Percentiles rank a stretch among this genome's conserved stretches.
These are phyloP conservation scores for Amanita thiersii DNA, from an alignment of 768 basidiomycete species.

Conservation along the genomic window DNA sequence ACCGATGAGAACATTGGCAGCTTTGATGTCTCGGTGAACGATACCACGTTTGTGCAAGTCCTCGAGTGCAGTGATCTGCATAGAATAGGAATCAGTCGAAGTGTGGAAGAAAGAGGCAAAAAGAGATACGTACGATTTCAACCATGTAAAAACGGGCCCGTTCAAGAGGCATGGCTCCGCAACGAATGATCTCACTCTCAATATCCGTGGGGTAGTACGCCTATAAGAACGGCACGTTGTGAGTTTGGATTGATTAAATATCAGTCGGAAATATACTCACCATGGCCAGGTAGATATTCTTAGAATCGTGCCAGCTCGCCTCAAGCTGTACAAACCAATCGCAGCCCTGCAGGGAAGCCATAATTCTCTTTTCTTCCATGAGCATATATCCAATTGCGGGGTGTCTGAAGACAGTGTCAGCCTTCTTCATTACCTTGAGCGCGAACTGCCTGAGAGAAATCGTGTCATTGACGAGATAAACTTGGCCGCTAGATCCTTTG, in stretches of 20 bases:
- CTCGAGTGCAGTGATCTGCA: conserved; percentile 23
- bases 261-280: conserved; percentile 1
- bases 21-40: conserved; percentile 26
- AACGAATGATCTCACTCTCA: conserved; percentile 21
- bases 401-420: conserved; percentile 14
- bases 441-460: conserved; percentile 16
- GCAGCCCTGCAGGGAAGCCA: conserved; percentile 3
- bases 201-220: conserved; percentile 21
- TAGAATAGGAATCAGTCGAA: neutral
- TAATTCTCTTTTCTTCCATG: conserved; percentile 7
- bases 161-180: conserved; percentile 15
- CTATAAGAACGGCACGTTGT: conserved; percentile 12
- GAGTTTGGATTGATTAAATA: neutral
- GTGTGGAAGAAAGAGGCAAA: neutral
- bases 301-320: conserved; percentile 12
- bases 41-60: conserved; percentile 24
- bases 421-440: conserved; percentile 22
- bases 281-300: conserved; percentile 12
- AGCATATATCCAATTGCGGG: conserved; percentile 14
- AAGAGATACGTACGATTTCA: conserved; percentile 21
- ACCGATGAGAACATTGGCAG: conserved; percentile 24
- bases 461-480: conserved; percentile 19
- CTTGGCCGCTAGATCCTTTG: conserved; percentile 19
- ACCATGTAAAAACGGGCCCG: conserved; percentile 25
- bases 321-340: conserved; percentile 10